Percentiles rank a stretch among this genome's conserved stretches.
phyloP scores from a whole-genome alignment of 2,329 filamentous ascomycete species.

The Westerdykella aurantiaca region DNA sequence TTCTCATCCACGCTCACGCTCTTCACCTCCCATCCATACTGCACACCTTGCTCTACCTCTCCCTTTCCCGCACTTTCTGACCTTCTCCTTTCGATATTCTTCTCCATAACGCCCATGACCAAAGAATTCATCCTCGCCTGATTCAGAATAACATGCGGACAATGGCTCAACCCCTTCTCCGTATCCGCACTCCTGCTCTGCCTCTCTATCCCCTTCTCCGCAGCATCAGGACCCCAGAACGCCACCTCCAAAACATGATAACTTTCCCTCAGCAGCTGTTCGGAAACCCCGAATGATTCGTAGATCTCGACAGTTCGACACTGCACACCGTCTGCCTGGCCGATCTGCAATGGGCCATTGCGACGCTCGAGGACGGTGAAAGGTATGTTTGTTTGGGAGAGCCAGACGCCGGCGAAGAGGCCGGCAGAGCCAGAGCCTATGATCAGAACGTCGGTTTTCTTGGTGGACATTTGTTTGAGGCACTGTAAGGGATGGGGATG shows the following conservation, averaged over 20 bases:
- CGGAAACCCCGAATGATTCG: conserved; percentile 58
- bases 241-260: conserved; percentile 58
- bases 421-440: conserved; percentile 55
- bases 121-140: conserved; percentile 64
- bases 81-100: conserved; percentile 17
- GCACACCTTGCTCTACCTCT: conserved; percentile 40
- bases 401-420: conserved; percentile 53
- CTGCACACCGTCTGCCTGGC: conserved; percentile 58
- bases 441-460: conserved; percentile 48
- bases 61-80: not conserved
- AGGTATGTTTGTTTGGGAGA: conserved; percentile 48
- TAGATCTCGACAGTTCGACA: conserved; percentile 63
- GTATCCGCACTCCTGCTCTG: conserved; percentile 49
- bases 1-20: conserved; percentile 47
- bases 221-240: conserved; percentile 30
- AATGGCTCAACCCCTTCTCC: conserved; percentile 55
- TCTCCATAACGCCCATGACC: conserved; percentile 49
- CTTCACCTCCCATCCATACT: conserved; percentile 52
- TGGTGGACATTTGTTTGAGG: not conserved
- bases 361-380: conserved; percentile 52
- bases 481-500: no score
- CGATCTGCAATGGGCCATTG: conserved; percentile 46
- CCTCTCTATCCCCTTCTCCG: conserved; percentile 35
- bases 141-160: conserved; percentile 63
- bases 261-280: conserved; percentile 55